Evolutionary conservation across 495 filamentous ascomycete genomes (phyloP).

Genomic region (Penicillium cataractarum): DNA sequence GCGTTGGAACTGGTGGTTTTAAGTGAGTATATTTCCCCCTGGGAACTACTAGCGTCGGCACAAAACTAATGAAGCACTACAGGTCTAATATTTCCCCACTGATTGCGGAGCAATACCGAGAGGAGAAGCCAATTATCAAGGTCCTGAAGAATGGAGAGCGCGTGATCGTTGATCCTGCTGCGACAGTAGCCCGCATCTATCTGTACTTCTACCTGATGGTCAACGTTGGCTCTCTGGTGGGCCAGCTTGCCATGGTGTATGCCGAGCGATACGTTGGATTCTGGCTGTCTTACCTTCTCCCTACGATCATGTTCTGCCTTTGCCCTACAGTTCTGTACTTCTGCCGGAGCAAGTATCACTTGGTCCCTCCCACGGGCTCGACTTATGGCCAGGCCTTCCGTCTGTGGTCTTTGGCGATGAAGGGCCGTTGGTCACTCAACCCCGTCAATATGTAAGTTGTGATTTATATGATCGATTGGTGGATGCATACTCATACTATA

Average conservation of each 20-base stretch:
- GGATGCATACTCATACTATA: neutral
- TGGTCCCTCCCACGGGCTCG: slow-evolving; percentile 61
- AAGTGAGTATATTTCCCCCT: slow-evolving; percentile 49
- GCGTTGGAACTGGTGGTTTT: slow-evolving; percentile 57
- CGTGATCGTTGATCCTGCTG: slow-evolving; percentile 69
- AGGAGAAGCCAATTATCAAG: slow-evolving; percentile 45
- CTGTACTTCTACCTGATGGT: slow-evolving; percentile 60
- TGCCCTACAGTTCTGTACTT: slow-evolving; percentile 66
- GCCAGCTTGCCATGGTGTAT: slow-evolving; percentile 41
- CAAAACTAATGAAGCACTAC: neutral
- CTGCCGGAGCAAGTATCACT: slow-evolving; percentile 63
- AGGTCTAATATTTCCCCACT: slow-evolving; percentile 68
- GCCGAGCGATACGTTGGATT: slow-evolving; percentile 70
- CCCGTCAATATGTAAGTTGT: slow-evolving; percentile 40
- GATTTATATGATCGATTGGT: too few species aligned
- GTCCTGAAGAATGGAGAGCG: slow-evolving; percentile 59
- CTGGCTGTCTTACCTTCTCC: slow-evolving; percentile 74
- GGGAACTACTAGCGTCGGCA: neutral
- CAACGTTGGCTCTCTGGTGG: slow-evolving; percentile 47
- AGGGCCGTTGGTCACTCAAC: slow-evolving; percentile 65
- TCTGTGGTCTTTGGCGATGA: slow-evolving; percentile 60
- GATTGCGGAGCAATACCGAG: slow-evolving; percentile 54
- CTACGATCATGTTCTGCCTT: slow-evolving; percentile 60
- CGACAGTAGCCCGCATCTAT: slow-evolving; percentile 54
- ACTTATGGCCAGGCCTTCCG: slow-evolving; percentile 62